Evolutionary conservation across 2,329 filamentous ascomycete species (phyloP).

Genomic region (Thermoascus crustaceus): DNA sequence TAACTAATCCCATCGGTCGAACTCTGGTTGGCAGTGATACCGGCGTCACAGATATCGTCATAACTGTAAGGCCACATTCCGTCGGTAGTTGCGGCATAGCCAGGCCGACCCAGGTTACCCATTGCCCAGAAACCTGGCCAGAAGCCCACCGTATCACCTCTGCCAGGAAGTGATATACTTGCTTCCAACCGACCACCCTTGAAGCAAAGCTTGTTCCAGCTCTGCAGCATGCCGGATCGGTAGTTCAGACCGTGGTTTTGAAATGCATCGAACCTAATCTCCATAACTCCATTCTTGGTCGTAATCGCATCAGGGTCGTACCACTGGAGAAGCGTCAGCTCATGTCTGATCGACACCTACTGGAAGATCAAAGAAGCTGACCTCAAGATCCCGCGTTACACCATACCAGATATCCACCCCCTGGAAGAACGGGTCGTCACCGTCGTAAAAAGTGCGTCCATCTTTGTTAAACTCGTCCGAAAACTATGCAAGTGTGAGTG

Average conservation of each 20-base stretch:
- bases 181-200: conserved; percentile 63
- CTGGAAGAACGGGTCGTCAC: conserved; percentile 61
- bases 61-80: conserved; percentile 70
- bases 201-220: conserved; percentile 67
- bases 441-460: conserved; percentile 62
- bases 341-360: conserved; percentile 3
- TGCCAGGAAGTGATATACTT: conserved; percentile 60
- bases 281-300: conserved; percentile 54
- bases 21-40: conserved; percentile 66
- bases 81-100: conserved; percentile 61
- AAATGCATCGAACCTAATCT: conserved; percentile 58
- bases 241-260: conserved; percentile 58
- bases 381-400: conserved; percentile 61
- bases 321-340: conserved; percentile 42
- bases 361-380: conserved; percentile 18
- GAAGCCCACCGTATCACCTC: conserved; percentile 59
- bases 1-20: conserved; percentile 57
- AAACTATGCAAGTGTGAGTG: conserved; percentile 38
- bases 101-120: conserved; percentile 63
- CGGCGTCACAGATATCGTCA: conserved; percentile 57
- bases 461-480: conserved; percentile 64
- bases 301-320: conserved; percentile 61
- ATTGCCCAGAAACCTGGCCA: conserved; percentile 72
- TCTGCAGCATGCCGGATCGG: conserved; percentile 65
- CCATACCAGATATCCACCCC: conserved; percentile 65